These are phyloP conservation scores for Amylostereum areolatum DNA, from an alignment of 1,284 basidiomycete species.

Conservation along the genomic window DNA sequence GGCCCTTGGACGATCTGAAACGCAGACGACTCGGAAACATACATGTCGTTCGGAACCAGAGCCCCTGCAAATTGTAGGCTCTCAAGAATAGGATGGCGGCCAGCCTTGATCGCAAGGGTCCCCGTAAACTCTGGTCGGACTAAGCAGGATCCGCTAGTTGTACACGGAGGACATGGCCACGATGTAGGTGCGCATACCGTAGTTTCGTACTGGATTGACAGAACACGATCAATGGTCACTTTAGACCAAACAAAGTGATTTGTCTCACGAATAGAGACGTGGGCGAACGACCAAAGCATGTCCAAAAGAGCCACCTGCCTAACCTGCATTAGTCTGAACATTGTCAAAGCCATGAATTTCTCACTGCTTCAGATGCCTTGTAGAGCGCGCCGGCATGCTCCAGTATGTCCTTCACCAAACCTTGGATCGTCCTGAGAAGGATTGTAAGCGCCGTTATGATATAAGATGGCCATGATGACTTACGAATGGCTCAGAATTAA, in stretches of 20 bases:
- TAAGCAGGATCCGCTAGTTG: conserved; percentile 23
- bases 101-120: conserved; percentile 80
- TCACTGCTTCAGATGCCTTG: conserved; percentile 81
- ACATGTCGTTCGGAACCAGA: conserved; percentile 83
- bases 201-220: conserved; percentile 52
- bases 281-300: conserved; percentile 82
- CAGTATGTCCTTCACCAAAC: conserved; percentile 61
- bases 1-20: conserved; percentile 90
- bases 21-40: conserved; percentile 70
- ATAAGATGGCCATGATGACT: conserved; percentile 9
- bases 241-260: neutral
- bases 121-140: conserved; percentile 86
- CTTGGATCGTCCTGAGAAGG: conserved; percentile 60
- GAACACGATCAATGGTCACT: neutral
- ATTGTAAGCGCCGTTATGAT: neutral
- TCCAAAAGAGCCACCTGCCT: conserved; percentile 74
- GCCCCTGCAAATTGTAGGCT: conserved; percentile 60
- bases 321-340: neutral
- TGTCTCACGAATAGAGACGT: conserved; percentile 65
- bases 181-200: conserved; percentile 39
- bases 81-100: conserved; percentile 84
- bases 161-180: neutral
- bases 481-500: conserved; percentile 76
- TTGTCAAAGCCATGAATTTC: conserved; percentile 9
- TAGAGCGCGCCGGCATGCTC: conserved; percentile 72